Conservation (phyloP, 148 eudicot genomes). For the Heliamphora exappendiculata region DNA sequence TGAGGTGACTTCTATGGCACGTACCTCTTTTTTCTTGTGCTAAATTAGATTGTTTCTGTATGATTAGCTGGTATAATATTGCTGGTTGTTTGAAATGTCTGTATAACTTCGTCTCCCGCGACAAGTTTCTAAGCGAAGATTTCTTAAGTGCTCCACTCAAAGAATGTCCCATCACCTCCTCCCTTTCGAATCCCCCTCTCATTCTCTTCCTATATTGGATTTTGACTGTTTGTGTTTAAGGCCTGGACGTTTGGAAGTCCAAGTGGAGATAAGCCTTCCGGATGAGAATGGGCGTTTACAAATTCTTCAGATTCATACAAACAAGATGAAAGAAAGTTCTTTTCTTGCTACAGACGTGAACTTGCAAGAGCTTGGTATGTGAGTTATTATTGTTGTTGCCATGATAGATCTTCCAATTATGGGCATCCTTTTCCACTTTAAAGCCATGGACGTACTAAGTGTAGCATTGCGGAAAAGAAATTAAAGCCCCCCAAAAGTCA, state of each 20-base stretch:
- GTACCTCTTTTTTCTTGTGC: not conserved
- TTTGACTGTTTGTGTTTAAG: constrained; percentile 28
- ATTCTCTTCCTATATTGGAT: not conserved
- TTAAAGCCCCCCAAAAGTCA: not conserved
- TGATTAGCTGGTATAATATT: not conserved
- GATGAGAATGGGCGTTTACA: constrained; percentile 94
- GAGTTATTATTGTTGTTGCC: constrained; percentile 1
- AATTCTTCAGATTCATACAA: constrained; percentile 94
- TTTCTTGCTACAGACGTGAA: constrained; percentile 84
- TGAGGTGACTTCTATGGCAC: constrained; percentile 45
- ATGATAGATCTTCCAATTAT: not conserved
- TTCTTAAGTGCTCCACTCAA: not conserved
- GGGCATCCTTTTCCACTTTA: not conserved
- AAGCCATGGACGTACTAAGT: not conserved
- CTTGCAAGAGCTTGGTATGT: constrained; percentile 79
- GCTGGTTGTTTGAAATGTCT: not conserved
- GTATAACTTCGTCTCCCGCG: not conserved
- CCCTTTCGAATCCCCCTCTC: not conserved
- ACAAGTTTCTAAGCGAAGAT: not conserved
- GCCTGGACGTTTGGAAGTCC: constrained; percentile 99
- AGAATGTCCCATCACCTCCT: not conserved
- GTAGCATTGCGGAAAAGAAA: not conserved
- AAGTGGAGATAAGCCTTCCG: constrained; percentile 98
- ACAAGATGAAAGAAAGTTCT: constrained; percentile 95
- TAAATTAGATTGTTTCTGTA: not conserved